Evolutionary conservation across 371 early-diverging fungal species (phyloP).

Genomic region (Umbelopsis sp.): DNA sequence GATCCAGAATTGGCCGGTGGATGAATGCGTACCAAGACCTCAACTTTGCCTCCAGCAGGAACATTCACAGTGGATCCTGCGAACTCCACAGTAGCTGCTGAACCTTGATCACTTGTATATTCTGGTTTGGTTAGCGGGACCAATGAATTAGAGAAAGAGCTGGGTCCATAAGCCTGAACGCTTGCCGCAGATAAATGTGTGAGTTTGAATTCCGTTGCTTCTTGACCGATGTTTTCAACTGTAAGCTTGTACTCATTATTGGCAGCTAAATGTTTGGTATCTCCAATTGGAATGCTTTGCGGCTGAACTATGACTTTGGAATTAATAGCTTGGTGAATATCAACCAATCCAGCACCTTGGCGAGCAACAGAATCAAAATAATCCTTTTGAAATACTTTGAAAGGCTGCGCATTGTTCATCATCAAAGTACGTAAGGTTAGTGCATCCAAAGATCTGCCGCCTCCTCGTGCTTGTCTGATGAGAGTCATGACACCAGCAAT

Average conservation of each 20-base stretch:
- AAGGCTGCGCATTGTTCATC: conserved; percentile 58
- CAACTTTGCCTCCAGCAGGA: conserved; percentile 28
- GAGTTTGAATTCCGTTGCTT: conserved; percentile 55
- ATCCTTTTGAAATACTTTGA: conserved; percentile 36
- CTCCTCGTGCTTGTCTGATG: conserved; percentile 38
- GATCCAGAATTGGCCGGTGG: conserved; percentile 27
- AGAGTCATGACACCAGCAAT: conserved; percentile 73
- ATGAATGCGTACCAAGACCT: conserved; percentile 32
- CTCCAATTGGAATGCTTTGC: conserved; percentile 66
- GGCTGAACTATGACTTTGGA: conserved; percentile 61
- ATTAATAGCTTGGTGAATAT: conserved; percentile 61
- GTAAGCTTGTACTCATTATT: conserved; percentile 50
- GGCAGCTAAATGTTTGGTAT: conserved; percentile 50
- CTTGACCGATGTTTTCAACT: conserved; percentile 62
- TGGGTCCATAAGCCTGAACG: conserved; percentile 43
- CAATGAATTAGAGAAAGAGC: background rate
- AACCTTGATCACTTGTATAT: conserved; percentile 19
- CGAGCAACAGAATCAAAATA: conserved; percentile 51
- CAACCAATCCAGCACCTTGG: conserved; percentile 79
- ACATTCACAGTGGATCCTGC: conserved; percentile 23
- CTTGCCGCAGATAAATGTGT: conserved; percentile 47
- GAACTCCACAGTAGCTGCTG: conserved; percentile 35
- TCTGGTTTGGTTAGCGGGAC: conserved; percentile 36
- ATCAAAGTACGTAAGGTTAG: conserved; percentile 37
- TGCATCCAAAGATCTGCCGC: conserved; percentile 27